phyloP scores from a whole-genome alignment of 306 rosid genomes.

The Mimosa bimucronata region DNA sequence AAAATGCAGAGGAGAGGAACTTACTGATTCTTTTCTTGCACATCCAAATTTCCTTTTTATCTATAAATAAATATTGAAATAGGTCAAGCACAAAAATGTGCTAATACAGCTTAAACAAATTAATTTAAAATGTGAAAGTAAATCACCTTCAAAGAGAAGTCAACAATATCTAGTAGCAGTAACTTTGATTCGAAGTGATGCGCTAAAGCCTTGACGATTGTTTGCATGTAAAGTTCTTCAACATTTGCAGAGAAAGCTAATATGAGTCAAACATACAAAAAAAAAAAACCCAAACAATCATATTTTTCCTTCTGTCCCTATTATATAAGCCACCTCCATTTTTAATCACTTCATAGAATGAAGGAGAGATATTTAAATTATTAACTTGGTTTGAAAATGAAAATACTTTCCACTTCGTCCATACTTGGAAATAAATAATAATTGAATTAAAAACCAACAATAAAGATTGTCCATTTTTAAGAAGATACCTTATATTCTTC shows the following conservation, averaged over 20 bases:
- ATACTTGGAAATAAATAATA: no score
- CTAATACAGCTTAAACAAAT: conserved; percentile 31
- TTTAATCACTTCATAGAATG: background rate
- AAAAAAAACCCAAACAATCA: conserved; percentile 9
- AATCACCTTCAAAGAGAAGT: conserved; percentile 80
- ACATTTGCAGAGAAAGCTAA: conserved; percentile 11
- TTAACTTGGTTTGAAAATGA: background rate
- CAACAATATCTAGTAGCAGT: conserved; percentile 72
- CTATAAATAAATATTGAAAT: conserved; percentile 46
- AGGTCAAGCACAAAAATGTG: conserved; percentile 23
- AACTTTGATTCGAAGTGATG: conserved; percentile 71
- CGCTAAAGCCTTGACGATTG: conserved; percentile 83
- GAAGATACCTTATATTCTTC: no score
- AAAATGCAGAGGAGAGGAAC: conserved; percentile 7
- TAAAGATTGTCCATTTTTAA: no score
- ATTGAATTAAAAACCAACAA: no score
- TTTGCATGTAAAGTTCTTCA: conserved; percentile 83
- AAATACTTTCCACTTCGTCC: no score
- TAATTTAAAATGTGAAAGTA: background rate
- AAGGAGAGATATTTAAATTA: background rate
- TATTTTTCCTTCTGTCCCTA: background rate
- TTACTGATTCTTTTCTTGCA: conserved; percentile 60
- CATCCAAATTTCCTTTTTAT: conserved; percentile 70
- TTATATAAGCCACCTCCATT: background rate
- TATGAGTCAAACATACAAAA: conserved; percentile 23